Evolutionary conservation across 2,329 filamentous ascomycete species (phyloP), one percentile per base, ranked within the genome.

Genomic region (Calonectria hongkongensis): DNA sequence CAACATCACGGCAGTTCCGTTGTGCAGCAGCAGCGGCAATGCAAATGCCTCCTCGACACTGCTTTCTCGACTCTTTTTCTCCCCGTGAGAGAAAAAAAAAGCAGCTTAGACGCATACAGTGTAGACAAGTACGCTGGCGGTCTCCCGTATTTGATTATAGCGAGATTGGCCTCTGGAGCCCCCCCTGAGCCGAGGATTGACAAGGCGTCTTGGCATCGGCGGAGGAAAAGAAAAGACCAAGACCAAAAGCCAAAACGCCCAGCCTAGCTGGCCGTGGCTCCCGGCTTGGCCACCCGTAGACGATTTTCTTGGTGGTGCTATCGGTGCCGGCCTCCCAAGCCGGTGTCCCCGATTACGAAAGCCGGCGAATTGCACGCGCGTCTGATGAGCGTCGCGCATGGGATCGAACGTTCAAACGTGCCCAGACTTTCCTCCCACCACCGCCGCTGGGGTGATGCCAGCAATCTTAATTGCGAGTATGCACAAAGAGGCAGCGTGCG

Each of bases 251-350:
- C 18, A 43, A 39, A 39, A 43, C 48, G 63, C 63, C 50, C 28
- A 25, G 50, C 30, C 45, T 27, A 41, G 18, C 25, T 30, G 48
- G 28, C 47, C 58, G 66, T 41, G 72, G 43, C 39, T 76, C 69
- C 76, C 75, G 75, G 72, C 75, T 79, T 78, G 77, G 76, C 76
- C 56, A n/a, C 47, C 27, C 28, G 66, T n/a, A 39, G 39, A 25
- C 36, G 21, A 39, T 30, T n/a, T 28, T 30, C 10, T 28, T 5
- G 28, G 28, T n/a, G 51, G 21, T 25, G 28, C 28, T 36, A 18
- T n/a, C 43, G n/a, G 33, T 9, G 47, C 63, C n/a, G 43, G 33
- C 50, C 47, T 39, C 33, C 62, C 41, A 25, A 43, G 33, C 63
- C 68, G 62, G 54, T 41, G 28, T 4, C 45, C 43, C 68, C 62